phyloP scores from a whole-genome alignment of 768 basidiomycete species.

The Mycena haematopus region DNA sequence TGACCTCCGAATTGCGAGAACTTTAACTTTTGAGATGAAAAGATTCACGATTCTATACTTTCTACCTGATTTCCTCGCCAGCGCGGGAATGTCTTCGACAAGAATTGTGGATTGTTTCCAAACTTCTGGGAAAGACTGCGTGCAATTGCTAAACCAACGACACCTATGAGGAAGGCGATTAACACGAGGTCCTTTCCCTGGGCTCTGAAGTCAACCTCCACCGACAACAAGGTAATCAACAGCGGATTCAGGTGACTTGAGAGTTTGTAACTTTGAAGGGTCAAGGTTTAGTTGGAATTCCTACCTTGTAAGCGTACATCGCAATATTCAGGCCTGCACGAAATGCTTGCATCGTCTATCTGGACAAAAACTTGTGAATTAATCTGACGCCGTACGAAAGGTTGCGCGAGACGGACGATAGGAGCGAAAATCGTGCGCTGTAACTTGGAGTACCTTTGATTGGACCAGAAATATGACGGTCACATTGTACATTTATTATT shows the following conservation, averaged over 20 bases:
- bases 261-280: constrained; percentile 1
- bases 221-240: constrained; percentile 91
- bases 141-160: constrained; percentile 87
- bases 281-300: neutral
- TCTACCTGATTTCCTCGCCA: constrained; percentile 88
- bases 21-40: constrained; percentile 43
- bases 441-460: no score
- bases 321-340: constrained; percentile 25
- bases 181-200: neutral
- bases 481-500: no score
- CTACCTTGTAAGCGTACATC: constrained; percentile 25
- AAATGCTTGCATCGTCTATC: constrained; percentile 5
- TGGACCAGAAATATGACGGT: no score
- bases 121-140: constrained; percentile 69
- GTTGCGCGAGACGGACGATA: no score
- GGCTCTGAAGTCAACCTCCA: constrained; percentile 60
- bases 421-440: no score
- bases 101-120: constrained; percentile 74
- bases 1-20: constrained; percentile 94
- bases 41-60: neutral
- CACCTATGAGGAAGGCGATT: constrained; percentile 52
- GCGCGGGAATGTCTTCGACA: constrained; percentile 77
- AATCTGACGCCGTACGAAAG: no score
- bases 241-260: constrained; percentile 65
- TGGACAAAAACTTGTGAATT: no score